A percentile compares a stretch with the other conserved stretches of the same genome.
These are phyloP conservation scores for Candida labiduridarum DNA, from an alignment of 1,139 yeast species.

Conservation along the genomic window DNA sequence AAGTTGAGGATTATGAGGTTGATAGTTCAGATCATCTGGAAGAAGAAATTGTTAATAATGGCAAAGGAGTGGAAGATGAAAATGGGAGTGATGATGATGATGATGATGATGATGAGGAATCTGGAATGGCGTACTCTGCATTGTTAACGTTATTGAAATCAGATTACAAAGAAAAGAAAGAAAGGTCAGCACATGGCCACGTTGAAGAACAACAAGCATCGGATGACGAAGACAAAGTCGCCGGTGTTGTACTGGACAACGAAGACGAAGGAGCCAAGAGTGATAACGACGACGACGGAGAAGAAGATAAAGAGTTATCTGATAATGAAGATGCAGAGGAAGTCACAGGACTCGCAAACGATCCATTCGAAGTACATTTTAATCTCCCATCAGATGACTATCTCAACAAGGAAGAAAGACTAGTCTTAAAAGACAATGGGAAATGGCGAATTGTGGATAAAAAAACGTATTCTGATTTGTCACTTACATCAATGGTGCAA, in stretches of 20 bases:
- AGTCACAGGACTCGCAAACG: slow-evolving; percentile 25
- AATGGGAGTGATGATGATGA: slow-evolving; percentile 13
- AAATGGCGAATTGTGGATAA: slow-evolving; percentile 32
- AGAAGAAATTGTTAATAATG: slow-evolving; percentile 12
- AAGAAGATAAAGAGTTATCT: slow-evolving; percentile 34
- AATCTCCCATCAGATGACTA: slow-evolving; percentile 51
- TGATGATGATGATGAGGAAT: slow-evolving; percentile 20
- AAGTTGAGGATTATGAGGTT: slow-evolving; percentile 11
- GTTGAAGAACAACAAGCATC: slow-evolving; percentile 18
- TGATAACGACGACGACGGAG: slow-evolving; percentile 28
- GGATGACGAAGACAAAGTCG: slow-evolving; percentile 23
- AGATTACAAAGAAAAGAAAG: slow-evolving; percentile 39
- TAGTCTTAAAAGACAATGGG: slow-evolving; percentile 18
- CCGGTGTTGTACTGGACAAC: slow-evolving; percentile 11
- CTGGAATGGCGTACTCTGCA: slow-evolving; percentile 70
- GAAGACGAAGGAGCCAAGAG: slow-evolving; percentile 6
- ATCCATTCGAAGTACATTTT: slow-evolving; percentile 80
- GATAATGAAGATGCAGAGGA: slow-evolving; percentile 33
- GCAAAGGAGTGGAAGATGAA: slow-evolving; percentile 7
- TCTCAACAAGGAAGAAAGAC: slow-evolving; percentile 35
- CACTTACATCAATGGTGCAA: slow-evolving; percentile 24
- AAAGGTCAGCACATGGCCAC: background rate
- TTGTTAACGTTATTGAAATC: slow-evolving; percentile 67
- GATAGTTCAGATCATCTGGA: slow-evolving; percentile 11
- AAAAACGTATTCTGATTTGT: slow-evolving; percentile 22